These are phyloP conservation scores for Blastobotrys malaysiensis DNA, from an alignment of 1,139 yeast genomes.

Conservation along the genomic window DNA sequence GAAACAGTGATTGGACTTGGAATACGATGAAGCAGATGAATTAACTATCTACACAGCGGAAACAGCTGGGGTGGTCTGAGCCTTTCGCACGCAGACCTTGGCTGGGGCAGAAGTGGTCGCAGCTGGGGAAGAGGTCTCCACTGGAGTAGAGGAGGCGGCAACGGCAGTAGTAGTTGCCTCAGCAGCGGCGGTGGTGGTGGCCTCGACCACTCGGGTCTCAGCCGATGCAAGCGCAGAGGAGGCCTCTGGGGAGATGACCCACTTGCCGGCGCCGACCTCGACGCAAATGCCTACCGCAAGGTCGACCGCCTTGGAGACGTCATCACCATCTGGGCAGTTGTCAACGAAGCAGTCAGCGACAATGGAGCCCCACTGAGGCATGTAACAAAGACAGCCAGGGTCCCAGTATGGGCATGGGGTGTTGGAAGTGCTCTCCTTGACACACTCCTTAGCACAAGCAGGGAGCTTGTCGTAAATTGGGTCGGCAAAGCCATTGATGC, in stretches of 20 bases:
- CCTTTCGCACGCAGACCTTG: neutral
- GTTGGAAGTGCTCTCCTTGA: slow-evolving; percentile 12
- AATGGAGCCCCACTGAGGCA: slow-evolving; percentile 44
- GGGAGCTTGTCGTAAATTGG: slow-evolving; percentile 42
- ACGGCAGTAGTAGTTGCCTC: neutral
- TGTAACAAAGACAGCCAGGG: slow-evolving; percentile 49
- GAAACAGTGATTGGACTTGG: neutral
- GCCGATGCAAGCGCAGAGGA: slow-evolving; percentile 34
- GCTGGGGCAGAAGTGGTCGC: neutral
- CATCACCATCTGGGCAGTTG: slow-evolving; percentile 37
- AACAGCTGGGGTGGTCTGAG: neutral
- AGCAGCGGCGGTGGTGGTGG: neutral
- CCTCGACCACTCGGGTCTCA: slow-evolving; percentile 26
- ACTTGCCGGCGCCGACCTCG: slow-evolving; percentile 42
- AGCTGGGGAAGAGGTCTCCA: neutral
- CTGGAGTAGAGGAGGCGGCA: neutral
- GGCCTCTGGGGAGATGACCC: slow-evolving; percentile 43
- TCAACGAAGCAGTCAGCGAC: slow-evolving; percentile 45
- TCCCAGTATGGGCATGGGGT: slow-evolving; percentile 48
- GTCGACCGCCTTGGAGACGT: slow-evolving; percentile 38
- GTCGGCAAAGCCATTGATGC: slow-evolving; percentile 50
- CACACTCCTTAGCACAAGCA: slow-evolving; percentile 38
- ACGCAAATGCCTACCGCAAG: slow-evolving; percentile 39
- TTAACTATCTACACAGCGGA: neutral
- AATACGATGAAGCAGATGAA: no score